phyloP scores from a whole-genome alignment of 2,329 filamentous ascomycete genomes.

The Ceratocystis harringtonii region DNA sequence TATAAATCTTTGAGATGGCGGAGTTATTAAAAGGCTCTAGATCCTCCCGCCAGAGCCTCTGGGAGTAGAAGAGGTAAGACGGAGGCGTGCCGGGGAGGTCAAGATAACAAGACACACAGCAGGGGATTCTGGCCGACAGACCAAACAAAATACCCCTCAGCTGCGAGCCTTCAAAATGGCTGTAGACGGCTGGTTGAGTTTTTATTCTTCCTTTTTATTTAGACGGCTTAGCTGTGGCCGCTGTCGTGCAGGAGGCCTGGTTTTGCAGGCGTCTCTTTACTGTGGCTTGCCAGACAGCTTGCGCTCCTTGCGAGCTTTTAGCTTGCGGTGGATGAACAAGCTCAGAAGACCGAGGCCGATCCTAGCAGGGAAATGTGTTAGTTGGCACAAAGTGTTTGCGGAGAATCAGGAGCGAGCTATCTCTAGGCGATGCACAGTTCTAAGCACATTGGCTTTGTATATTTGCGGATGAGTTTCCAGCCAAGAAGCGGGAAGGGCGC shows the following conservation, averaged over 20 bases:
- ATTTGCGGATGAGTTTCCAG: not conserved
- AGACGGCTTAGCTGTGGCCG: not conserved
- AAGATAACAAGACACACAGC: not conserved
- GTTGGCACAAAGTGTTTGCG: slow-evolving; percentile 11
- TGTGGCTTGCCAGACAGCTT: slow-evolving; percentile 20
- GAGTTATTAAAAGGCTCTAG: not conserved
- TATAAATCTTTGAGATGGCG: not conserved
- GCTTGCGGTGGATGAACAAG: slow-evolving; percentile 24
- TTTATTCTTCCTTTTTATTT: not conserved
- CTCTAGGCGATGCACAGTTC: too few species aligned
- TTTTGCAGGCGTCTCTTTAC: not conserved
- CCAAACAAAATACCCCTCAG: not conserved
- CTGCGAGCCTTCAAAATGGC: not conserved
- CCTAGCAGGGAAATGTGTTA: slow-evolving; percentile 18
- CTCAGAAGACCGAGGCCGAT: slow-evolving; percentile 25
- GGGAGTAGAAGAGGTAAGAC: not conserved
- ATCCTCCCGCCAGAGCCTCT: not conserved
- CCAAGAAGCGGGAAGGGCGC: slow-evolving; percentile 1
- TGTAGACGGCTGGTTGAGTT: not conserved
- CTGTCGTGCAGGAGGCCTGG: not conserved
- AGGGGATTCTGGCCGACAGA: not conserved
- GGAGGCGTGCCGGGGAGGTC: not conserved
- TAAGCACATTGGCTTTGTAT: not conserved
- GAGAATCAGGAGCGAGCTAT: not conserved
- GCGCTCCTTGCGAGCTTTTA: slow-evolving; percentile 24